Base-by-base conservation (phyloP, 345 rosid genomes). In the Turnera subulata region DNA sequence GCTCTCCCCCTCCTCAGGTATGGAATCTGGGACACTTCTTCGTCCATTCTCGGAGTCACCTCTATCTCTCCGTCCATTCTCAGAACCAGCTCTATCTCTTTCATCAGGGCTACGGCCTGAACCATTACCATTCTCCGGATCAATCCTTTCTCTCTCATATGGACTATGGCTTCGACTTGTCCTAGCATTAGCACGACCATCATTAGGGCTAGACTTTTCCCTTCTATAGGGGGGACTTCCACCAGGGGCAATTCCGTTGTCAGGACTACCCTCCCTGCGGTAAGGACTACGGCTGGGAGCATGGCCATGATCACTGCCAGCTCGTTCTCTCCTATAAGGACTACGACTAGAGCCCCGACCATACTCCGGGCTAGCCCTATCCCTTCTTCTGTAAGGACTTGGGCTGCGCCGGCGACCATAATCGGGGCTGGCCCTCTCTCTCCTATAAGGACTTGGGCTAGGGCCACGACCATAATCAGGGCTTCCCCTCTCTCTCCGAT, bases 391-490 rank as follows among this genome's bases (percentile, higher is more conserved):
- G 58, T 82, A 71, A 39, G 82, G 82, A 58, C 82, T 76, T 6
- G 81, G 77, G 72, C 90, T 81, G 35, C 75, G 71, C 44, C 59
- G 81, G 53, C 78, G 85, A n/a, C 90, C 92, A 74, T 88, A 88
- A 58, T 84, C 85, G 66, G 92, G 92, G 66, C 96, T 88, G 22
- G 64, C 82, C 68, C 94, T 80, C 43, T 80, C 91, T 59, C 75
- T 83, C 22, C 66, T 58, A 66, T 78, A 64, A 37, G 80, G 80
- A 59, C 76, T 76, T 11, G 79, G 93, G 69, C 86, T 85, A 53
- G 79, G 70, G 43, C 94, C 94, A 63, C 78, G 89, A 7, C 97
- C 97, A 72, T 93, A 86, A 63, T 93, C 97, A 53, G 97, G 99
- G 72, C 94, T 93, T 1, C 86, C 97, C 62, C 96, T 78, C 53